Evolutionary conservation across 1,139 yeast species (phyloP).

Genomic region (Schwanniomyces etchellsii): DNA sequence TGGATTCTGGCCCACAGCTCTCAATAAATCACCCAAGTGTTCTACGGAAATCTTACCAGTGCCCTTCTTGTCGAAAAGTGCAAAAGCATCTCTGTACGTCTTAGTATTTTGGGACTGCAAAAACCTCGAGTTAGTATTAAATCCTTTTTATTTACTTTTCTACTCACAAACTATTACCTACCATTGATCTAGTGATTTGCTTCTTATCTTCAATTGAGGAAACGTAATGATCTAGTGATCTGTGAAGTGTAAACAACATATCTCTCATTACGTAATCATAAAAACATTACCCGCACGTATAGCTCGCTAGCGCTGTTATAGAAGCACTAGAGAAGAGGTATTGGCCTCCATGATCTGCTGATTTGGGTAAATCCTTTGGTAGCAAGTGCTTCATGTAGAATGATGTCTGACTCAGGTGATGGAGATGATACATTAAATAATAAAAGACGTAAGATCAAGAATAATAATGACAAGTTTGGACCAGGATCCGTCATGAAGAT

Average conservation of each 20-base stretch:
- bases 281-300: slow-evolving; percentile 1
- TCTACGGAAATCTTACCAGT: slow-evolving; percentile 88
- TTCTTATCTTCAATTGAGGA: too few relatives aligned
- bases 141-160: neutral
- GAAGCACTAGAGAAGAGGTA: too few relatives aligned
- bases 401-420: too few relatives aligned
- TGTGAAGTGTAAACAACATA: neutral
- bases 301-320: too few relatives aligned
- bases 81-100: slow-evolving; percentile 94
- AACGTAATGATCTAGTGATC: neutral
- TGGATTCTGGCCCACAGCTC: slow-evolving; percentile 99
- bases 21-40: slow-evolving; percentile 84
- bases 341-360: too few relatives aligned
- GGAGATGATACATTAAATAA: too few relatives aligned
- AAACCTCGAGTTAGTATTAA: neutral
- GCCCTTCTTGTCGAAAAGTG: slow-evolving; percentile 94
- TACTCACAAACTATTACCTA: neutral
- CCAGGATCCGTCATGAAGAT: slow-evolving; percentile 72
- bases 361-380: too few relatives aligned
- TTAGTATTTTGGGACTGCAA: slow-evolving; percentile 46
- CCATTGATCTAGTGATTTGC: too few relatives aligned
- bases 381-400: too few relatives aligned
- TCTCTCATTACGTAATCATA: neutral
- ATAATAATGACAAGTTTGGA: slow-evolving; percentile 15
- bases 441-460: slow-evolving; percentile 5